Base-by-base conservation (phyloP, 139 green algal species). In the Bryopsis sp. region DNA sequence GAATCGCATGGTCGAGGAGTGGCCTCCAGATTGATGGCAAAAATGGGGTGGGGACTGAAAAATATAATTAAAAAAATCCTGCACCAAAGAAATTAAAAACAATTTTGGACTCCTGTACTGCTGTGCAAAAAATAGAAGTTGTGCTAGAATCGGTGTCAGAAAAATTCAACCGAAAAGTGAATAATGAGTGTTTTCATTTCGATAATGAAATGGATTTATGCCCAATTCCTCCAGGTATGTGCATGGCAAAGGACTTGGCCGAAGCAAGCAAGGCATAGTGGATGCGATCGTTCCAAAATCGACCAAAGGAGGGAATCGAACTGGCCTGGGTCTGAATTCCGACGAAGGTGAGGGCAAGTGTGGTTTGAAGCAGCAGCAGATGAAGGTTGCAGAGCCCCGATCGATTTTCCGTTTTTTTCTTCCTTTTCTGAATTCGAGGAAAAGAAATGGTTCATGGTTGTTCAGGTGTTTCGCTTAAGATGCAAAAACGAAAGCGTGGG, bases 1-100 rank as follows among this genome's bases (percentile, higher is more conserved):
- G 77, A 86, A 58, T 5, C 15, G 0, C 65, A 78, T 66, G 75
- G 64, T 26, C 64, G 80, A 2, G 80, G 80, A 36, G 78, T 86
- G 47, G 80, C 75, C 0, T 81, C 72, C n/a, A 74, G 67, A 35
- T 68, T 86, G 50, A 43, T 86, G 48, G 75, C 71, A 0, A 26
- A 72, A 36, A 82, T 84, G 77, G 80, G 80, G n/a, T 61, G 19
- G 8, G 19, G 6, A 15, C 50, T n/a, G n/a, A n/a, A n/a, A n/a
- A n/a, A n/a, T n/a, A n/a, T n/a, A n/a, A n/a, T n/a, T n/a, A n/a
- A n/a, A n/a, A n/a, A n/a, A n/a, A n/a, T n/a, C n/a, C n/a, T n/a
- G n/a, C n/a, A n/a, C n/a, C n/a, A n/a, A n/a, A n/a, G n/a, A n/a
- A n/a, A n/a, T n/a, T n/a, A 32, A 61, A 15, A 22, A 33, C 50